Conservation (phyloP, 176 grass and related monocot genomes). For the Cenchrus purpureus region DNA sequence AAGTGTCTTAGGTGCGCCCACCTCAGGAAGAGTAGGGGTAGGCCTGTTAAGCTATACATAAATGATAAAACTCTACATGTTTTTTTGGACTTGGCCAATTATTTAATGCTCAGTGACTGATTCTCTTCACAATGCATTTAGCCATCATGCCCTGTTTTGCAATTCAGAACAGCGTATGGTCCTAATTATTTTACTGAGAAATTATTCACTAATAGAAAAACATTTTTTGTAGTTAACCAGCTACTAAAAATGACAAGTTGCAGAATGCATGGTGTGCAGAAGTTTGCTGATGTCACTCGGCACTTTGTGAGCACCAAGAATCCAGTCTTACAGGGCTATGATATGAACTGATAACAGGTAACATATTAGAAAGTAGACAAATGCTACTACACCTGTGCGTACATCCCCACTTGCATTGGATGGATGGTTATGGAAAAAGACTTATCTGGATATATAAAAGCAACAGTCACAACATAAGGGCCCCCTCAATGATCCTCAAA, state of each 20-base stretch:
- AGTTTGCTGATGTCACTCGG: constrained; percentile 40
- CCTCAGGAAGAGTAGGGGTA: no score
- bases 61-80: not conserved
- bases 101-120: constrained; percentile 28
- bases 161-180: not conserved
- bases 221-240: not conserved
- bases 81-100: constrained; percentile 27
- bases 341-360: not conserved
- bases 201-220: not conserved
- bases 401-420: constrained; percentile 22
- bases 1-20: no score
- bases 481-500: not conserved
- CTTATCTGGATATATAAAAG: not conserved
- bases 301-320: constrained; percentile 11
- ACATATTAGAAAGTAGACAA: constrained; percentile 1
- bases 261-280: constrained; percentile 30
- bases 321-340: constrained; percentile 17
- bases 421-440: not conserved
- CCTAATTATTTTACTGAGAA: constrained; percentile 23
- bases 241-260: constrained; percentile 29
- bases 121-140: constrained; percentile 24
- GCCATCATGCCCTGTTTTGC: constrained; percentile 21
- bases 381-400: not conserved
- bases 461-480: not conserved
- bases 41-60: not conserved